phyloP scores from a whole-genome alignment of 192 early-diverging fungal genomes.

The Rhizophagus prolifer region DNA sequence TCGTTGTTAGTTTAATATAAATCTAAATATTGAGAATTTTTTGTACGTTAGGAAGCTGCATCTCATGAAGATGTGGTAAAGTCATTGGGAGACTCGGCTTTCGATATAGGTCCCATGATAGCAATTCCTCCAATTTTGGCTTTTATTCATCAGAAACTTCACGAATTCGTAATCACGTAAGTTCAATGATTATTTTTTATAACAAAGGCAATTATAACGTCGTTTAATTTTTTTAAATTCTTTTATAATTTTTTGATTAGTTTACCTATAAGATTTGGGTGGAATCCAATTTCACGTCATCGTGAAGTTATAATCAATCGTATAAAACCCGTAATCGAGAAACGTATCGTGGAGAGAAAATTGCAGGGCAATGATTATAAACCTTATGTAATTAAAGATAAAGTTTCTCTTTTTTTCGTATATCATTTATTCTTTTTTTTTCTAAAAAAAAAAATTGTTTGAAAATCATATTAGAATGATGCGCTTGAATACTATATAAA shows the following conservation, averaged over 20 bases:
- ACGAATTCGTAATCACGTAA: background rate
- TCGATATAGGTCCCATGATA: background rate
- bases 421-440: background rate
- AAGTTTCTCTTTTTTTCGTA: background rate
- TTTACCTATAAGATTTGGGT: background rate
- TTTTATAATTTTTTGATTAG: background rate
- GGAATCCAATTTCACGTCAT: background rate
- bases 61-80: background rate
- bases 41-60: background rate
- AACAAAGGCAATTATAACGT: no score
- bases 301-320: background rate
- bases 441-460: background rate
- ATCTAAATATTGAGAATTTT: background rate
- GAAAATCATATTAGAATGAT: background rate
- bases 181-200: background rate
- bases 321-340: background rate
- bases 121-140: background rate
- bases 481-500: background rate
- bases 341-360: background rate
- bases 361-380: background rate
- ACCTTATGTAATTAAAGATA: background rate
- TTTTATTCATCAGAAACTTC: constrained; percentile 1
- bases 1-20: background rate
- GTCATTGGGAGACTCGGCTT: background rate
- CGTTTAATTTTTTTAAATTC: background rate